Evolutionary conservation across 768 basidiomycete species (phyloP), one percentile per base, ranked within the genome.

Genomic region (Hirschioporus abietinus): DNA sequence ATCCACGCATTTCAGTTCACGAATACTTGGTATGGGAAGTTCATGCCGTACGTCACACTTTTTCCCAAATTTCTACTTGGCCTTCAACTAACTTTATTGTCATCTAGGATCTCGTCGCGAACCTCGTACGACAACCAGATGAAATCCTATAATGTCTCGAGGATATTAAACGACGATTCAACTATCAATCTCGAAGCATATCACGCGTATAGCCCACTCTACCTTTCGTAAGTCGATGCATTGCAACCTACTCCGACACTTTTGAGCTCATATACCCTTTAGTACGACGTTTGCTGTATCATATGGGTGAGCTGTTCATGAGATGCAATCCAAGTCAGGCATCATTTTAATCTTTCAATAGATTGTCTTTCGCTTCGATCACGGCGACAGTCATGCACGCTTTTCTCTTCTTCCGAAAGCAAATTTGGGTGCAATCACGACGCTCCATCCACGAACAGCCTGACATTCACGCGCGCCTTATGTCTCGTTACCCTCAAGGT

Each of bases 351-450:
- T 30, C 61, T 60, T n/a, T 67, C 24, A 76, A 75, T 66, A 76
- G 88, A 59, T 78, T 77, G 10, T 90, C 89, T n/a, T 94, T 95
- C 69, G 92, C 92, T 1, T 83, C 87, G 30, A 88, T 94, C 74
- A 90, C 92, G 0, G 84, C 92, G 0, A 90, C 89, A 1, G 73
- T 92, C 68, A 85, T 82, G 30, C 93, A 95, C 71, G 84, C 91
- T 0, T 75, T 71, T 69, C 20, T 23, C 27, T 27, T 25, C 12
- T 63, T 87, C 83, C 86, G 91, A 70, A 89, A 91, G 73, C 90
- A 91, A 72, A 90, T 94, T 64, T 89, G 85, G 86, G 77, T 76
- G 0, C 91, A 92, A 74, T 78, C 87, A 30, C 86, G 87, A 61
- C 84, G 88, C 63, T 83, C 91, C 12, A 83, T 93, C 77, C 76